Conservation (phyloP, 192 early-diverging fungal genomes). For the Oehlia diaphana region DNA sequence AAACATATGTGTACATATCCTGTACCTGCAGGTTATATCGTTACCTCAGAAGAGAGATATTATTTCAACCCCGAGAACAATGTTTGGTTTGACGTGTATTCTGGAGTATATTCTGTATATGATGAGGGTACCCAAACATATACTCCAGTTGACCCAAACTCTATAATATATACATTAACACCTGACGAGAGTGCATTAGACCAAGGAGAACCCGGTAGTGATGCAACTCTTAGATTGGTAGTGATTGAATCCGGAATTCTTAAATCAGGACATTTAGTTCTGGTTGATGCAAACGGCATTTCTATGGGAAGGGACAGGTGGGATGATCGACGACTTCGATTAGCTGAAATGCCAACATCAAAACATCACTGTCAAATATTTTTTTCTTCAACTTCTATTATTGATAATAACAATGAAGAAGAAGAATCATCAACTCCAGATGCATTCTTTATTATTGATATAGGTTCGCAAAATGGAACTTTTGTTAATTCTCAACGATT, state of each 20-base stretch:
- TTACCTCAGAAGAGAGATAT: conserved; percentile 45
- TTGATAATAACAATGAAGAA: conserved; percentile 21
- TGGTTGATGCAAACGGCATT: conserved; percentile 51
- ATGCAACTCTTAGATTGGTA: conserved; percentile 49
- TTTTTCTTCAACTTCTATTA: conserved; percentile 21
- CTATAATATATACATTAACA: not conserved
- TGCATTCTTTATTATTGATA: conserved; percentile 55
- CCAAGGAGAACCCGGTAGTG: conserved; percentile 35
- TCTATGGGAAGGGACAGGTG: conserved; percentile 61
- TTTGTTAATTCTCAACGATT: conserved; percentile 64
- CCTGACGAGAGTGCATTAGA: conserved; percentile 22
- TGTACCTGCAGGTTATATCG: conserved; percentile 4
- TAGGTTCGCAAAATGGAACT: conserved; percentile 74
- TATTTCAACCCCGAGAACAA: conserved; percentile 45
- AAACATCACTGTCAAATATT: conserved; percentile 63
- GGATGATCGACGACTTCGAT: conserved; percentile 48
- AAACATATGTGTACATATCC: not conserved
- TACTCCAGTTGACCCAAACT: conserved; percentile 38
- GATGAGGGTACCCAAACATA: conserved; percentile 49
- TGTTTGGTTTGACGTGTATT: conserved; percentile 52
- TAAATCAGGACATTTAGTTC: conserved; percentile 40
- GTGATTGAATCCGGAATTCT: conserved; percentile 50
- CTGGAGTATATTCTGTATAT: conserved; percentile 46
- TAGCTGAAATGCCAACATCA: conserved; percentile 60
- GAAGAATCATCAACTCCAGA: not conserved